A percentile compares a stretch with the other conserved stretches of the same genome.
phyloP scores from a whole-genome alignment of 768 basidiomycete species.

The Fomitopsis serialis region DNA sequence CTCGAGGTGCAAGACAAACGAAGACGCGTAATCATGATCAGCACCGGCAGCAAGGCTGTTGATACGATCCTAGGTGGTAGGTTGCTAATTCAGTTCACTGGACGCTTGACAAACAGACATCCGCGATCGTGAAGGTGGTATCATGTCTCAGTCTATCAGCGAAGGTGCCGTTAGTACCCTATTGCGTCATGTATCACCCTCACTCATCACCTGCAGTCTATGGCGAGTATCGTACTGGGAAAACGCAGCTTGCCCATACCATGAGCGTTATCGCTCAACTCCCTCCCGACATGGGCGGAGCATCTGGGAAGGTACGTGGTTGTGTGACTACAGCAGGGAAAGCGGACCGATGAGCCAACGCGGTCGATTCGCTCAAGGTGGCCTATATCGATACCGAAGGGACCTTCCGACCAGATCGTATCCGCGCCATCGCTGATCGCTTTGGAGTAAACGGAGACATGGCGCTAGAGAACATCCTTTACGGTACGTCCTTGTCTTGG shows the following conservation, averaged over 20 bases:
- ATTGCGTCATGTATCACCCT: background rate
- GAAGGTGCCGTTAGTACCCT: slow-evolving; percentile 50
- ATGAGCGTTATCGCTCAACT: slow-evolving; percentile 90
- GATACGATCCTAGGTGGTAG: slow-evolving; percentile 84
- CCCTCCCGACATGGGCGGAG: slow-evolving; percentile 86
- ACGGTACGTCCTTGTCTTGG: slow-evolving; percentile 42
- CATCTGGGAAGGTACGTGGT: slow-evolving; percentile 68
- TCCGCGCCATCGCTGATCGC: slow-evolving; percentile 84
- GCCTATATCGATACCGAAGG: slow-evolving; percentile 92
- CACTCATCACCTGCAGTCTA: slow-evolving; percentile 51
- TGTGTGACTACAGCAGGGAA: background rate
- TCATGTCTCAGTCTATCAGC: slow-evolving; percentile 90
- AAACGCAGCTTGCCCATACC: slow-evolving; percentile 94
- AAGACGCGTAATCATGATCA: slow-evolving; percentile 74
- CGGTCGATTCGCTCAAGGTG: slow-evolving; percentile 41
- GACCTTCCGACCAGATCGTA: slow-evolving; percentile 93
- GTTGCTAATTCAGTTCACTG: slow-evolving; percentile 7
- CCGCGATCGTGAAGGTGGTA: slow-evolving; percentile 51
- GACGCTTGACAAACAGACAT: background rate
- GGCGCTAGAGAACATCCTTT: slow-evolving; percentile 88
- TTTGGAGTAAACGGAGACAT: slow-evolving; percentile 90
- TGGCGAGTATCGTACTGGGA: slow-evolving; percentile 94
- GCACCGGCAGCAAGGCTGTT: slow-evolving; percentile 90
- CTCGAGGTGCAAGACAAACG: slow-evolving; percentile 86
- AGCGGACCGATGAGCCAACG: background rate